Percentiles rank a stretch among this genome's conserved stretches.
Evolutionary conservation across 352 stramenopile species (phyloP).

Genomic region (Globisporangium iwayamae): DNA sequence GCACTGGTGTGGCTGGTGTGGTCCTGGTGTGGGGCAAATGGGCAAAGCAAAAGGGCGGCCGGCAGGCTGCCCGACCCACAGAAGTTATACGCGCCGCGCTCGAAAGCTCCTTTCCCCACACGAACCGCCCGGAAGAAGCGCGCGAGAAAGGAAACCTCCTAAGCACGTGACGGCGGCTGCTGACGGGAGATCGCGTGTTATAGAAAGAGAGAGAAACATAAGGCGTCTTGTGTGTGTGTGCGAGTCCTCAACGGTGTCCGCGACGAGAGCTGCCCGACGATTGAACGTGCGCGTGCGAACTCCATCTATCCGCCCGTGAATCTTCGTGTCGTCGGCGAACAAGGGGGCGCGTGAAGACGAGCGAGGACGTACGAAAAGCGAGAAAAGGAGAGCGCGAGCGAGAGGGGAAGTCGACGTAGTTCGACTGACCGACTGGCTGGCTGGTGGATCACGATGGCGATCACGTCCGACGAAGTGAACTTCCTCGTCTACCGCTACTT

Average conservation of each 20-base stretch:
- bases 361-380: background rate
- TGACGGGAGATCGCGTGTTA: background rate
- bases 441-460: conserved; percentile 55
- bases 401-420: background rate
- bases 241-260: background rate
- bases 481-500: conserved; percentile 98
- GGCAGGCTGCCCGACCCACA: background rate
- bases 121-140: conserved; percentile 4
- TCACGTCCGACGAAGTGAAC: conserved; percentile 97
- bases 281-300: background rate
- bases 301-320: background rate
- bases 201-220: background rate
- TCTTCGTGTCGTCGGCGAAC: background rate
- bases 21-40: no score
- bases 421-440: background rate
- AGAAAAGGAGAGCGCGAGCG: background rate
- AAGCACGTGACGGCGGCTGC: background rate
- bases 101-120: conserved; percentile 10
- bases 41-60: conserved; percentile 12
- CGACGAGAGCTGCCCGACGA: background rate
- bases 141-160: conserved; percentile 13
- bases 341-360: background rate
- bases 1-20: no score
- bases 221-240: background rate
- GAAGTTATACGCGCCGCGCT: conserved; percentile 5